Evolutionary conservation across 2,329 filamentous ascomycete genomes (phyloP), one percentile per base, ranked within the genome.

Genomic region (Aureobasidium sp.): DNA sequence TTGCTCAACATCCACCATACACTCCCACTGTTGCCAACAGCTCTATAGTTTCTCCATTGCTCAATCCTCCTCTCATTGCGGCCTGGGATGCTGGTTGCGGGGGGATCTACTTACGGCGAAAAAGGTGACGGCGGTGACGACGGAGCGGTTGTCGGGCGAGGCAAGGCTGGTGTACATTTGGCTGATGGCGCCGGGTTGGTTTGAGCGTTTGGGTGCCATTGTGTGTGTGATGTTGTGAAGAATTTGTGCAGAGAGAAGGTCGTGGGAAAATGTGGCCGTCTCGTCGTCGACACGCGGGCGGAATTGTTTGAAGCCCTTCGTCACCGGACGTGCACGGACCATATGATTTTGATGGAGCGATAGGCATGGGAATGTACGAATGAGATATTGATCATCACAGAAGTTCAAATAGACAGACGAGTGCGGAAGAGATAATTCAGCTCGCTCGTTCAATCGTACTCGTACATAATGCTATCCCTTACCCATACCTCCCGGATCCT

Each of bases 71-170:
- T 25, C 13, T 17, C 33, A 19, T 25, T 2, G 25, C 21, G 15
- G 11, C 35, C 13, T 33, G 15, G 0, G 15, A 23, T 37, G 33
- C 33, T 38, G 1, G 15, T 19, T 33, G 27, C 17, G 11, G 29
- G 7, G 21, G 31, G 35, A 29, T 7, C 37, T n/a, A 70, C 78
- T 71, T 75, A 81, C 79, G 67, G 75, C 78, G 62, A 81, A 81
- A 63, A 81, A 68, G 21, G 75, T 75, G 51, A 80, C 70, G 9
- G 76, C 73, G 35, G 74, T 76, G 17, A 81, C 73, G 25, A 81
- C 73, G 57, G 69, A 75, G 64, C 78, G 70, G 69, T 81, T 81
- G 64, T 81, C 79, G 45, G 73, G 67, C 64, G 70, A 75, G 53
- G 75, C 77, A 51, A 81, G 65, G 40, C 70, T 71, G 60, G 73